Base-by-base conservation (phyloP, 75 land plant species). In the Larix kaempferi region DNA sequence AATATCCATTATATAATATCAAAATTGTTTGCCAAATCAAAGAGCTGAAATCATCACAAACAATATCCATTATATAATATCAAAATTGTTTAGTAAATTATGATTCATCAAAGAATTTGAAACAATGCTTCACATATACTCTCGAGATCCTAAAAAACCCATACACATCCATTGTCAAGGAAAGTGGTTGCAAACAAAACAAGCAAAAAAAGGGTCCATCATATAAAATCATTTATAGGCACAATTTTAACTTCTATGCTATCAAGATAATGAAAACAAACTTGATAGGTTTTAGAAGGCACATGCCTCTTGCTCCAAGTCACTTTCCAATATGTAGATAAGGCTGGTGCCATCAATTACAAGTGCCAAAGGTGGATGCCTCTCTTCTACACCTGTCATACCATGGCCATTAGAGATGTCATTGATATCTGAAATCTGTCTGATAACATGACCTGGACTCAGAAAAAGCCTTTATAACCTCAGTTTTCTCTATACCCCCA, bases 261-360 rank as follows among this genome's bases (percentile, higher is more conserved):
- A 69, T 15, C 72, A 69, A 16, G n/a, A 69, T 39, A 33, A 37
- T n/a, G 16, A 62, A 69, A 69, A 39, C 23, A 41, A 69, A 44
- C 72, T 69, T 39, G 11, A 69, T 33, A 35, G 21, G 6, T 37
- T 19, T 39, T 7, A 21, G 44, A 39, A 69, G 44, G 23, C 21
- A 69, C 84, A 35, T 80, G 78, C 96, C 86, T 89, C 88, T 61
- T 83, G 74, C 72, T 95, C 94, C 41, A 95, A 80, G 49, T 95
- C 98, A 44, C 82, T 83, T 81, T 88, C 91, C 76, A 95, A 84
- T 39, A 95, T 95, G 77, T 95, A 89, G 7, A 95, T 96, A 76
- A 95, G 87, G 71, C 94, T 91, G 73, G 80, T 95, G 22, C 98
- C 98, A 87, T 95, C 98, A 85, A 95, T 93, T 56, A 95, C 81